Evolutionary conservation across 1,284 basidiomycete genomes (phyloP).

Genomic region (Tylopilus orsonianus): DNA sequence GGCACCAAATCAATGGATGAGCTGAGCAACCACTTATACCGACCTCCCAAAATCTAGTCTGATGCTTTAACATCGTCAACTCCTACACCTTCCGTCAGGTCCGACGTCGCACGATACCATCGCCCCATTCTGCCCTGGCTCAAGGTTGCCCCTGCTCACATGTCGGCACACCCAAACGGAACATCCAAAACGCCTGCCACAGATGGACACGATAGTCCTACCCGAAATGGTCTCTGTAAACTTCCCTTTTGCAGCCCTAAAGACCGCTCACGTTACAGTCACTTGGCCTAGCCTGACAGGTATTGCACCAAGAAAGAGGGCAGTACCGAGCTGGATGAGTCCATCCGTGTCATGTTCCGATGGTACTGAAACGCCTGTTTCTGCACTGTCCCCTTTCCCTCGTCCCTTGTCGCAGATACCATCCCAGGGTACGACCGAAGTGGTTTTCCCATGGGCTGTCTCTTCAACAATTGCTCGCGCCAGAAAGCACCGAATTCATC

Average conservation of each 20-base stretch:
- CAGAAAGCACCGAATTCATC: slow-evolving; percentile 9
- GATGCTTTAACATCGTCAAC: slow-evolving; percentile 10
- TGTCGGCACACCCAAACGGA: too few species aligned
- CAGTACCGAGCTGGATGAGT: slow-evolving; percentile 15
- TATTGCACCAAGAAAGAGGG: slow-evolving; percentile 14
- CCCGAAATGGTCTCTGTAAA: slow-evolving; percentile 5
- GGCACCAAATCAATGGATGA: not conserved
- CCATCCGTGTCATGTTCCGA: slow-evolving; percentile 18
- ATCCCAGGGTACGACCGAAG: slow-evolving; percentile 5
- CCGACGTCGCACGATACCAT: slow-evolving; percentile 7
- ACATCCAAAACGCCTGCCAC: too few species aligned
- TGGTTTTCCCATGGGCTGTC: slow-evolving; percentile 17
- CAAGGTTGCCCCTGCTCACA: too few species aligned
- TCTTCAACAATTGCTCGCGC: slow-evolving; percentile 14
- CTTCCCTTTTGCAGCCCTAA: slow-evolving; percentile 11
- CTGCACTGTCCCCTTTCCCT: slow-evolving; percentile 11
- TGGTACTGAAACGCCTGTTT: slow-evolving; percentile 14
- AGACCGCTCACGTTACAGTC: slow-evolving; percentile 9
- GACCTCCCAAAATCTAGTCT: slow-evolving; percentile 6
- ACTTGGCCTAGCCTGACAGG: slow-evolving; percentile 12
- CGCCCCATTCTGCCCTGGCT: slow-evolving; percentile 9
- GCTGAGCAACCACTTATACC: too few species aligned
- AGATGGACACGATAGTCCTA: not conserved
- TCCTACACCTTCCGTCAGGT: slow-evolving; percentile 5
- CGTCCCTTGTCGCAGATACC: slow-evolving; percentile 4